phyloP scores from a whole-genome alignment of 805 yeast genomes.

The Saturnispora gosingensis region DNA sequence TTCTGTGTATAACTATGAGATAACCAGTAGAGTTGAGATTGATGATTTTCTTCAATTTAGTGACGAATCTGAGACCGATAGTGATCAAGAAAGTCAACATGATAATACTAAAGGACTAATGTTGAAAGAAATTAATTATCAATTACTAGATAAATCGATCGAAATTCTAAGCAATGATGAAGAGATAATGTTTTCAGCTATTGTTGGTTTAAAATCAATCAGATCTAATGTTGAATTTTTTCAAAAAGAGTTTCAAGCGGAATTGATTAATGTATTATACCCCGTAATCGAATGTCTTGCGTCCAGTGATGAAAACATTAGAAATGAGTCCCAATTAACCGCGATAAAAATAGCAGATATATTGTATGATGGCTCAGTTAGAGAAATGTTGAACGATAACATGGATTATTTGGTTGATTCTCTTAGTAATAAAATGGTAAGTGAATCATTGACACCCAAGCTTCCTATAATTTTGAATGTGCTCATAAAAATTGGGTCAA shows the following conservation, averaged over 20 bases:
- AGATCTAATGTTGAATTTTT: slow-evolving; percentile 24
- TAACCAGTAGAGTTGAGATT: slow-evolving; percentile 1
- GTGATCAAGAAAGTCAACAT: slow-evolving; percentile 10
- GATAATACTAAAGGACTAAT: slow-evolving; percentile 7
- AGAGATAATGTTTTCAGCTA: slow-evolving; percentile 8
- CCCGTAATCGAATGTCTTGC: slow-evolving; percentile 70
- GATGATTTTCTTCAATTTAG: slow-evolving; percentile 22
- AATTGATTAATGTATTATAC: slow-evolving; percentile 61
- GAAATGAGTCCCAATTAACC: slow-evolving; percentile 46
- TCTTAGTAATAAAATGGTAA: slow-evolving; percentile 58
- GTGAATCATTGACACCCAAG: slow-evolving; percentile 65
- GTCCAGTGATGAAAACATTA: slow-evolving; percentile 34
- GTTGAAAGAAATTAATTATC: not conserved
- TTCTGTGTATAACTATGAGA: not conserved
- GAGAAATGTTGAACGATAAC: slow-evolving; percentile 50
- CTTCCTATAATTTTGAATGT: slow-evolving; percentile 62
- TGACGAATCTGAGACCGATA: slow-evolving; percentile 16
- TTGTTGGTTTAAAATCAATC: slow-evolving; percentile 39
- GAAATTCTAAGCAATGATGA: not conserved
- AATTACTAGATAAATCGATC: slow-evolving; percentile 4
- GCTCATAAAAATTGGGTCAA: slow-evolving; percentile 62
- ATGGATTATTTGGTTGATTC: slow-evolving; percentile 76
- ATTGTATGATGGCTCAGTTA: slow-evolving; percentile 49
- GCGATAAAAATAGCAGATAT: slow-evolving; percentile 40
- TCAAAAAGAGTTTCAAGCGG: slow-evolving; percentile 36